Evolutionary conservation across 2,329 filamentous ascomycete species (phyloP).

Genomic region (Trichoderma lentiforme): DNA sequence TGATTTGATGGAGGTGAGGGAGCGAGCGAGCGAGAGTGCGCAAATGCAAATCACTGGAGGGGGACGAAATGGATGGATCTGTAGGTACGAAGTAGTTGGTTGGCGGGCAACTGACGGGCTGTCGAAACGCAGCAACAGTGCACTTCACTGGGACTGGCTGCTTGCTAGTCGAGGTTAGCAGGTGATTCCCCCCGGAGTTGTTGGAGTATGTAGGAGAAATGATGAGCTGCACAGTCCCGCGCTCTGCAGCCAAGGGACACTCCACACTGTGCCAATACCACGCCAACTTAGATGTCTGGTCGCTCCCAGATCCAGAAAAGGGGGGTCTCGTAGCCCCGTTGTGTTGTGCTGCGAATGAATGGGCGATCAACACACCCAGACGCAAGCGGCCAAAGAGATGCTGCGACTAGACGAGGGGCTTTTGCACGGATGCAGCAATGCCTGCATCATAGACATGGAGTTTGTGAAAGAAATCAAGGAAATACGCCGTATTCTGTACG

Average conservation of each 20-base stretch:
- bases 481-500: no score
- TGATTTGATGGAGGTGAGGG: not conserved
- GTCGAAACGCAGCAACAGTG: not conserved
- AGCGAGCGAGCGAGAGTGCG: not conserved
- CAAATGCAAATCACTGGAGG: not conserved
- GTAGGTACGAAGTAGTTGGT: not conserved
- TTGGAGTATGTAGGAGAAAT: not conserved
- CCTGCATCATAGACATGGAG: not conserved
- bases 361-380: not conserved
- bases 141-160: not conserved
- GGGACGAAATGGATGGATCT: not conserved
- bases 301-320: slow-evolving; percentile 10
- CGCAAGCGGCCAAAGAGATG: not conserved
- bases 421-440: not conserved
- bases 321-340: not conserved
- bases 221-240: not conserved
- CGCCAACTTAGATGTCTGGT: not conserved
- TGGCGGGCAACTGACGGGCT: not conserved
- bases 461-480: no score
- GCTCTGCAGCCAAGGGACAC: not conserved
- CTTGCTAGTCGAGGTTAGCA: not conserved
- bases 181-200: not conserved
- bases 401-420: not conserved
- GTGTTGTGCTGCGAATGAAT: not conserved
- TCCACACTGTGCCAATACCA: not conserved